Percentiles rank a stretch among this genome's conserved stretches.
Evolutionary conservation across 805 yeast genomes (phyloP).

Genomic region (Isabelozyma heimii): DNA sequence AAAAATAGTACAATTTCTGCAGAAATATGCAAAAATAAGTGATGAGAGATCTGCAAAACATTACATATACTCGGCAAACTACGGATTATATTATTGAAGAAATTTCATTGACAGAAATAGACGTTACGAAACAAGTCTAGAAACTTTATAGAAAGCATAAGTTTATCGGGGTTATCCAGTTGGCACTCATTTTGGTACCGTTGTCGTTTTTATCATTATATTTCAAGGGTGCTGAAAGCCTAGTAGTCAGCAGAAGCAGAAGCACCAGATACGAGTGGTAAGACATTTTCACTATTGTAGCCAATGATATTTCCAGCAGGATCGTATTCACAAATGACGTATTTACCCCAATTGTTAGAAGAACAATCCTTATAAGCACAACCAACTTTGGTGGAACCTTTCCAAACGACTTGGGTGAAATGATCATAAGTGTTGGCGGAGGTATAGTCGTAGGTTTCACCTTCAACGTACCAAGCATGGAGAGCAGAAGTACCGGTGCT

Average conservation of each 20-base stretch:
- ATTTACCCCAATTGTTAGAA: conserved; percentile 29
- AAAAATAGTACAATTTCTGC: not conserved
- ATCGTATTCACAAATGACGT: conserved; percentile 31
- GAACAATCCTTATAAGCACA: conserved; percentile 31
- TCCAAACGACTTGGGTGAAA: conserved; percentile 32
- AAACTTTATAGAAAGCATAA: too few relatives aligned
- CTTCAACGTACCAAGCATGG: conserved; percentile 37
- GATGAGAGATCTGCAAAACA: too few relatives aligned
- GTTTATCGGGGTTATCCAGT: too few relatives aligned
- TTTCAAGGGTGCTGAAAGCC: too few relatives aligned
- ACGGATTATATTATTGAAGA: too few relatives aligned
- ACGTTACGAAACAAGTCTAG: too few relatives aligned
- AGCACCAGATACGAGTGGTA: conserved; percentile 10
- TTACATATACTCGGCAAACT: too few relatives aligned
- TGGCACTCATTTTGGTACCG: too few relatives aligned
- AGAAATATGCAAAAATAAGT: not conserved
- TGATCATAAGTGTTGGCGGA: conserved; percentile 25
- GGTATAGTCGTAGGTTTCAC: conserved; percentile 21
- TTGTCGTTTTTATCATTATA: too few relatives aligned
- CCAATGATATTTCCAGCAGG: conserved; percentile 38
- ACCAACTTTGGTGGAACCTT: conserved; percentile 24
- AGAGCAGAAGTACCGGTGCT: conserved; percentile 25
- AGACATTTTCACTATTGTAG: conserved; percentile 22
- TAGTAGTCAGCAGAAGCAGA: not conserved
- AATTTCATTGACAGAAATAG: too few relatives aligned